Conservation (phyloP, 176 grass and related monocot species). For the Otatea glauca region DNA sequence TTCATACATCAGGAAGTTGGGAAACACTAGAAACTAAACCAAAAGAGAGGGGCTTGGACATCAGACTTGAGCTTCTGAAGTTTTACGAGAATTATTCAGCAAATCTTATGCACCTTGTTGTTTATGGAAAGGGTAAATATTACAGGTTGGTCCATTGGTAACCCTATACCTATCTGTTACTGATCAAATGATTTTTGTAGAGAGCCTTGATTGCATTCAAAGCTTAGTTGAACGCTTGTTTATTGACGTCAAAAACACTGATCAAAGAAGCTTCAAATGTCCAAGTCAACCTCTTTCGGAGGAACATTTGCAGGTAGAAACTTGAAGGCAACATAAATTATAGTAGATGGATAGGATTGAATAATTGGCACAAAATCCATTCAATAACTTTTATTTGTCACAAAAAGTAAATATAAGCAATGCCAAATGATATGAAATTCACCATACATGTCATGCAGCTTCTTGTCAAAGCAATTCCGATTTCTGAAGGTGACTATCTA, state of each 20-base stretch:
- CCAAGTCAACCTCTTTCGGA: conserved; percentile 67
- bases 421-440: conserved; percentile 15
- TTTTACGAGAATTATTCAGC: conserved; percentile 94
- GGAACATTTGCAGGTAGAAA: conserved; percentile 85
- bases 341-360: conserved; percentile 25
- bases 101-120: conserved; percentile 95
- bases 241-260: conserved; percentile 60
- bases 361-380: neutral
- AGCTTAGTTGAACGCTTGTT: conserved; percentile 73
- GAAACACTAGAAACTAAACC: conserved; percentile 85
- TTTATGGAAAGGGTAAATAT: conserved; percentile 86
- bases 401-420: conserved; percentile 18
- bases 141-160: conserved; percentile 18
- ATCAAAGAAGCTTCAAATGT: conserved; percentile 59
- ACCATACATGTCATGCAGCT: conserved; percentile 51
- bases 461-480: conserved; percentile 84
- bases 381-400: conserved; percentile 28
- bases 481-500: conserved; percentile 74
- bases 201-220: conserved; percentile 82
- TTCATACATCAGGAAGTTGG: conserved; percentile 70
- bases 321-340: conserved; percentile 29
- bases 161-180: conserved; percentile 17
- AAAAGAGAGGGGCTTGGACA: conserved; percentile 82
- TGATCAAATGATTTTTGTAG: conserved; percentile 52
- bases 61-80: conserved; percentile 82